Evolutionary conservation across 2,329 filamentous ascomycete genomes (phyloP).

Genomic region (Cytospora leucostoma): DNA sequence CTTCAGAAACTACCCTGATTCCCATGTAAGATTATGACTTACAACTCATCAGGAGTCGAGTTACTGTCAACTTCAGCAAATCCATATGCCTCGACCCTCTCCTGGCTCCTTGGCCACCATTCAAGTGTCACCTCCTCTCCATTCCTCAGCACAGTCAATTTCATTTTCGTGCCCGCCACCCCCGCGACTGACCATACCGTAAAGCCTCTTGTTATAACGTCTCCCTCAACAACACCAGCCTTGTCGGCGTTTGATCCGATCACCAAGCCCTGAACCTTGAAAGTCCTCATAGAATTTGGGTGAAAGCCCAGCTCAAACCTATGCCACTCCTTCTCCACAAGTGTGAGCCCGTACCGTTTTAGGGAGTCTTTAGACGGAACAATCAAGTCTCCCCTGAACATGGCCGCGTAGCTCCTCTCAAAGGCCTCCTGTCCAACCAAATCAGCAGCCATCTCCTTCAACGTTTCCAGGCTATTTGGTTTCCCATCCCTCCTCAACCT

Average conservation of each 20-base stretch:
- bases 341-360: constrained; percentile 16
- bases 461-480: background rate
- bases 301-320: constrained; percentile 21
- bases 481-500: constrained; percentile 14
- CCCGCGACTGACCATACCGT: constrained; percentile 22
- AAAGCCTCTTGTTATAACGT: constrained; percentile 17
- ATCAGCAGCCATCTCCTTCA: constrained; percentile 9
- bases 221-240: constrained; percentile 24
- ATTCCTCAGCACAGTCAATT: constrained; percentile 9
- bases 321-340: constrained; percentile 16
- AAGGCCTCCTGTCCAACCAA: constrained; percentile 6
- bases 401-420: constrained; percentile 11
- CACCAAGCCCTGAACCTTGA: constrained; percentile 17
- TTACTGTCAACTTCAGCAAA: constrained; percentile 5
- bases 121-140: constrained; percentile 1
- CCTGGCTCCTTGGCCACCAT: constrained; percentile 18
- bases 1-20: background rate
- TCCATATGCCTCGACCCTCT: constrained; percentile 16
- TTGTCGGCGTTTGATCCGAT: constrained; percentile 22
- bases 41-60: constrained; percentile 3
- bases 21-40: background rate
- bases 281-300: constrained; percentile 11
- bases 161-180: constrained; percentile 16
- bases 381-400: constrained; percentile 21
- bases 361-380: constrained; percentile 18